Evolutionary conservation across 768 basidiomycete genomes (phyloP).

Genomic region (Sarcodon sp.): DNA sequence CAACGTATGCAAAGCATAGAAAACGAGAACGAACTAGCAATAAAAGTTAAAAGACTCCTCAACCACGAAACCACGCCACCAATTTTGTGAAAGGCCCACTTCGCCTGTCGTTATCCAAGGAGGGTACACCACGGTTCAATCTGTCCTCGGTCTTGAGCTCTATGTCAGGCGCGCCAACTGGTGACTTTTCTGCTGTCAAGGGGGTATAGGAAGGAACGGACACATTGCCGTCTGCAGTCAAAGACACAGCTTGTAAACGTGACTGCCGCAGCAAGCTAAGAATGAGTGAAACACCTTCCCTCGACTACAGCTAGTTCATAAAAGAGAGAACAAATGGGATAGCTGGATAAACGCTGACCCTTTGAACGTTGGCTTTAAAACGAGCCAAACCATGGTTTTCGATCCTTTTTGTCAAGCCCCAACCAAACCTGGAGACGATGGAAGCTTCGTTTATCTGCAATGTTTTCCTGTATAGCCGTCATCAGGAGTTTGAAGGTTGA

Average conservation of each 20-base stretch:
- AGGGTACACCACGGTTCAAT: too few relatives aligned
- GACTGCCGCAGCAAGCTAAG: conserved; percentile 71
- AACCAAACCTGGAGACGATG: conserved; percentile 82
- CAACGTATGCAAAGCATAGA: too few relatives aligned
- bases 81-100: too few relatives aligned
- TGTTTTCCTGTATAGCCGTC: conserved; percentile 42
- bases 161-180: neutral
- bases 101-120: too few relatives aligned
- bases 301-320: conserved; percentile 38
- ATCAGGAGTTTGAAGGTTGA: neutral
- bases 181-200: neutral
- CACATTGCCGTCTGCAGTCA: conserved; percentile 14
- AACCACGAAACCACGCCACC: too few relatives aligned
- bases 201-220: neutral
- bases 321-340: conserved; percentile 4
- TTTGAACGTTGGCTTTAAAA: conserved; percentile 82
- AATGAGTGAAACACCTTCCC: conserved; percentile 79
- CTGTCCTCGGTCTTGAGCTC: too few relatives aligned
- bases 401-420: conserved; percentile 78
- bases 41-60: too few relatives aligned
- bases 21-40: too few relatives aligned
- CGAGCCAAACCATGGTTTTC: conserved; percentile 75
- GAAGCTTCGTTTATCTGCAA: conserved; percentile 78
- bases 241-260: conserved; percentile 40
- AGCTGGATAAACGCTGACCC: conserved; percentile 30